Evolutionary conservation across 2,329 filamentous ascomycete species (phyloP), one percentile per base, ranked within the genome.

Genomic region (Colletotrichum navitas): DNA sequence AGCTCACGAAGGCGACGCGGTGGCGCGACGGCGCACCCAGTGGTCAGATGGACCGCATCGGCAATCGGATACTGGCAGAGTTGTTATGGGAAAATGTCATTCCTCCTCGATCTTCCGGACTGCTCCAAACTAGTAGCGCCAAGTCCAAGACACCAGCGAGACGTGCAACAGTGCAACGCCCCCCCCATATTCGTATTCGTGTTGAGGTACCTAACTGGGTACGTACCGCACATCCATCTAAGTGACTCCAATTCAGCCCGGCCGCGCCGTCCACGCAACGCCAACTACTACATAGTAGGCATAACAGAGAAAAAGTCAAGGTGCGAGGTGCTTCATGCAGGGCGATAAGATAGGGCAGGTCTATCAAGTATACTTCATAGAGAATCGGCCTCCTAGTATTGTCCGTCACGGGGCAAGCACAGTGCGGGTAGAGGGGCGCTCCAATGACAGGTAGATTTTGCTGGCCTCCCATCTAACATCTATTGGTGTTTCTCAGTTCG

Each of bases 151-250:
- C 10, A 34, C 7, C 34, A 29, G 21, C 11, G 32, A 43, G 60
- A 52, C 63, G 29, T 54, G 36, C 26, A 56, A 61, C 54, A 32
- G 43, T 45, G 39, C 62, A 26, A n/a, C 52, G 36, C 63, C 68
- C 52, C 60, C 63, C 63, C 63, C 68, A 52, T 51, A 12, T 67
- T 73, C 71, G 68, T 73, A 73, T 73, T 73, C 71, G 68, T 49
- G 55, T 71, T 71, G 45, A 32, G 18, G 21, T 6, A 21, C 43
- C 18, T 21, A 16, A 5, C 2, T n/a, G 16, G 56, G 66, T 56
- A 70, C 62, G 55, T 60, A 63, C 24, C 51, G 16, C 10, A 18
- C n/a, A 32, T 32, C 43, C n/a, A 32, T 32, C 43, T 39, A 47
- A 41, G 21, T 68, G 18, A 52, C n/a, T 41, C 21, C 16, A 29